Conservation (phyloP, 1,284 basidiomycete genomes). For the Cryptococcus jaspeensis region DNA sequence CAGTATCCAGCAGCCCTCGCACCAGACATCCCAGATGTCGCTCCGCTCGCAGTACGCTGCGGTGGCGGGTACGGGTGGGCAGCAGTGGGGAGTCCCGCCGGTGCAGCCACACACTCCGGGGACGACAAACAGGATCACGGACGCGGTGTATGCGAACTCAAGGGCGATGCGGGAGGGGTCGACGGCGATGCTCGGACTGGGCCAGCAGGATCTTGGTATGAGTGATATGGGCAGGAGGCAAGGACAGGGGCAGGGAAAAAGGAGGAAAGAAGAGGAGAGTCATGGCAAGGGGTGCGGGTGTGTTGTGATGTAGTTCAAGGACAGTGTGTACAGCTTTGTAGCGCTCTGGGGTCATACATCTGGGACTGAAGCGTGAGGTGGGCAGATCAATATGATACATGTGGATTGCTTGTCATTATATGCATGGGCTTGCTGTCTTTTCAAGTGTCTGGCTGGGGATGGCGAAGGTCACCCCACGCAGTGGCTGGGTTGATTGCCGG, state of each 20-base stretch:
- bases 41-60: not conserved
- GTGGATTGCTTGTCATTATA: no score
- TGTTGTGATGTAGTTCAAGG: slow-evolving; percentile 16
- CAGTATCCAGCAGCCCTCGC: not conserved
- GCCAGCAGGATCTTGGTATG: not conserved
- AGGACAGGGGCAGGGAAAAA: not conserved
- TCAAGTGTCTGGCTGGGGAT: no score
- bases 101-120: slow-evolving; percentile 10
- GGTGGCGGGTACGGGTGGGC: not conserved
- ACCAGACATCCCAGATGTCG: not conserved
- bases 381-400: no score
- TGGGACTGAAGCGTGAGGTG: no score
- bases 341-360: no score
- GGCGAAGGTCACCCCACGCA: no score
- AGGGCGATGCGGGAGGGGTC: slow-evolving; percentile 2
- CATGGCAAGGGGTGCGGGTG: slow-evolving; percentile 27
- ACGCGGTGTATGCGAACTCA: slow-evolving; percentile 13
- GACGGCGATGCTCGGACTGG: not conserved
- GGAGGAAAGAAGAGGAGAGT: slow-evolving; percentile 9
- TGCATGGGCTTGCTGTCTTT: not conserved
- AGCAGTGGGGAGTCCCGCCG: not conserved
- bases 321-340: no score
- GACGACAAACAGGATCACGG: slow-evolving; percentile 15
- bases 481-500: no score
- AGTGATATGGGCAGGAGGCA: not conserved